Evolutionary conservation across 257 asterid species (phyloP), one percentile per base, ranked within the genome.

Genomic region (Forsythia suspensa): DNA sequence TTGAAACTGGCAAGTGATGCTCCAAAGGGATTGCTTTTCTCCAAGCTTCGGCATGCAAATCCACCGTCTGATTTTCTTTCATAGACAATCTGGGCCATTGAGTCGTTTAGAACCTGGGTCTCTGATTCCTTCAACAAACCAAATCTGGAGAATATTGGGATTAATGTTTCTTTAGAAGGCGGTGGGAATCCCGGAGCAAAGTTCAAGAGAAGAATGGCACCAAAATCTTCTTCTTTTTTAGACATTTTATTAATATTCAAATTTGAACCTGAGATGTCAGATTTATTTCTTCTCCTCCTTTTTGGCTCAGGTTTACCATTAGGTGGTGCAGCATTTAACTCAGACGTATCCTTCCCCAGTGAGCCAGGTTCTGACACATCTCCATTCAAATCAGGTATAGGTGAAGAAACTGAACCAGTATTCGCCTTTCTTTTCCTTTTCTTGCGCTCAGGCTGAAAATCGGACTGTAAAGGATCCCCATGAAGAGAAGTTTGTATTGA

Each of bases 371-470:
- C 91, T 0, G 70, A 24, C 34, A 38, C 81, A 71, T 78, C 82
- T 34, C 93, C 91, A 34, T 91, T 92, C 91, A 91, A 86, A 86
- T 94, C 98, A 34, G 95, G 98, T 70, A 94, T 82, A 21, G 55
- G 77, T 40, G 93, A 40, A 78, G 82, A 82, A 71, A 71, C 80
- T 76, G 83, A 65, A 81, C 24, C 36, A 44, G 84, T 52, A 74
- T 82, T 84, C 55, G 85, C 88, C 84, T 83, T 84, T 76, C 88
- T 81, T 80, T 81, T 88, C 74, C 91, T 78, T 72, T 79, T 85
- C 85, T 61, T 87, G 69, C 37, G 80, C 80, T 80, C 85, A 0
- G 83, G 79, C 71, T 77, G 84, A 43, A 46, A 79, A 76, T 73
- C 75, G 42, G 84, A 18, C 16, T 71, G 81, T 37, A 65, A 68